These are phyloP conservation scores for Amanita molliuscula DNA, from an alignment of 768 basidiomycete genomes.

Conservation along the genomic window DNA sequence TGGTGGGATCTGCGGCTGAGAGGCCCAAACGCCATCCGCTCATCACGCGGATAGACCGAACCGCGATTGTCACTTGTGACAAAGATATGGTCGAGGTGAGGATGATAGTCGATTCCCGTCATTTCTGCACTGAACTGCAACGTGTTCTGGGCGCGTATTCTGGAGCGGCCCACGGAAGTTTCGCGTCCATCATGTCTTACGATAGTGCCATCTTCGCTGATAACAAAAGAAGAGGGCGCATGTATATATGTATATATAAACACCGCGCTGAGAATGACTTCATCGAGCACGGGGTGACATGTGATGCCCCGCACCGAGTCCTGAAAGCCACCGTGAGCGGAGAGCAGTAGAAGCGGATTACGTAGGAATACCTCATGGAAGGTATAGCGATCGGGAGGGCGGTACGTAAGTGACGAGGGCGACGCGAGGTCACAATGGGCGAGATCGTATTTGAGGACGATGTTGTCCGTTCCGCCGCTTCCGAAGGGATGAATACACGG, in stretches of 20 bases:
- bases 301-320: constrained; percentile 57
- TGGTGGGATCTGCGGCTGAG: constrained; percentile 28
- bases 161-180: constrained; percentile 11
- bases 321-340: no score
- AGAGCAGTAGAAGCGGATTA: no score
- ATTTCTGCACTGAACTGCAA: constrained; percentile 46
- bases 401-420: constrained; percentile 10
- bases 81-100: constrained; percentile 57
- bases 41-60: constrained; percentile 55
- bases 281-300: constrained; percentile 56
- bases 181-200: constrained; percentile 50
- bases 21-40: constrained; percentile 65
- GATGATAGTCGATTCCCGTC: constrained; percentile 59
- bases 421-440: constrained; percentile 22
- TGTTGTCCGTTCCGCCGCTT: constrained; percentile 47
- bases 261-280: constrained; percentile 64
- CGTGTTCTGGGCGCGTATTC: constrained; percentile 31
- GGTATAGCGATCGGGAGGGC: constrained; percentile 10
- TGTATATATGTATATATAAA: constrained; percentile 12
- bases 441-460: constrained; percentile 43
- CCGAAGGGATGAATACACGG: no score
- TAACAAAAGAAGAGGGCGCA: background rate
- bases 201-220: constrained; percentile 64
- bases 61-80: constrained; percentile 52
- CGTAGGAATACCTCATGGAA: constrained; percentile 13